A percentile compares a stretch with the other conserved stretches of the same genome.
phyloP scores from a whole-genome alignment of 2,329 filamentous ascomycete genomes.

The Rhinocladiella similis region DNA sequence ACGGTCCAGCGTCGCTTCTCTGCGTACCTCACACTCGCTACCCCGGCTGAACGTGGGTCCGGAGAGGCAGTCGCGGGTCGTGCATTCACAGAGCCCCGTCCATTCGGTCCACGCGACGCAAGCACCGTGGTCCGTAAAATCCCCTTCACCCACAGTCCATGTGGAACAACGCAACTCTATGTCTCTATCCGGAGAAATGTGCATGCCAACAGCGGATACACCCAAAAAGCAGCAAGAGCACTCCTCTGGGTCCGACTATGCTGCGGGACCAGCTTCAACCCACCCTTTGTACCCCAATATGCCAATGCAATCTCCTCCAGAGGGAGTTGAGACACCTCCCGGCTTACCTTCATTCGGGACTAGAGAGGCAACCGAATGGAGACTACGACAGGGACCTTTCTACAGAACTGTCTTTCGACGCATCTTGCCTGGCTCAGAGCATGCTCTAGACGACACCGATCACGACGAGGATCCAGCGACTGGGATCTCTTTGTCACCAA shows the following conservation, averaged over 20 bases:
- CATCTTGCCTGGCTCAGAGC: conserved; percentile 1
- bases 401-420: conserved; percentile 7
- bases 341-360: conserved; percentile 47
- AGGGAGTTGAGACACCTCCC: conserved; percentile 42
- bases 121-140: background rate
- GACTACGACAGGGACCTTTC: conserved; percentile 12
- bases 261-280: conserved; percentile 18
- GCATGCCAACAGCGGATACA: conserved; percentile 9
- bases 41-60: conserved; percentile 11
- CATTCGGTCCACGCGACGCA: conserved; percentile 6
- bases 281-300: conserved; percentile 22
- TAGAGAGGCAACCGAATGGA: conserved; percentile 36
- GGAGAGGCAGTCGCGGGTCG: conserved; percentile 1
- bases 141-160: background rate
- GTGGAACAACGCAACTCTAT: conserved; percentile 26
- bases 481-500: too few relatives aligned
- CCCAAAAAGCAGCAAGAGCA: conserved; percentile 2
- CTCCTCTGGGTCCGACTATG: conserved; percentile 29
- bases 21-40: conserved; percentile 21
- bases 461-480: background rate
- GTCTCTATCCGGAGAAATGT: conserved; percentile 32
- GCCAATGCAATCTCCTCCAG: conserved; percentile 37
- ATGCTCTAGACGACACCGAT: too few relatives aligned
- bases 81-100: conserved; percentile 2
- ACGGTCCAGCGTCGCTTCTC: conserved; percentile 28